A percentile compares a stretch with the other conserved stretches of the same genome.
Conservation (phyloP, 345 rosid genomes). For the Heritiera littoralis region DNA sequence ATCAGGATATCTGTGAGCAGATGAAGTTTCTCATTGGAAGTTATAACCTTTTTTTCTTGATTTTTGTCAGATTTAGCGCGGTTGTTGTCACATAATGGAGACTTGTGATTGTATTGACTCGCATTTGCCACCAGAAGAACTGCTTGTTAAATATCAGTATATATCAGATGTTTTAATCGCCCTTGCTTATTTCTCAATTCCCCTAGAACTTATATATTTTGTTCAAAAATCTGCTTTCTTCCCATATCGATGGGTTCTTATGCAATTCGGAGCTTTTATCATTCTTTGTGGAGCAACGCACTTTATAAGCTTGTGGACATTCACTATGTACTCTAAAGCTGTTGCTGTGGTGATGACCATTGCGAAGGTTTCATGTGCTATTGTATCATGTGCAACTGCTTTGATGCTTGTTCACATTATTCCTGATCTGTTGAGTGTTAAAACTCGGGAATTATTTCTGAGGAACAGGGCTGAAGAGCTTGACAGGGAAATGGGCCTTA, state of each 20-base stretch:
- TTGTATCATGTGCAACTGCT: slow-evolving; percentile 88
- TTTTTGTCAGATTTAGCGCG: slow-evolving; percentile 25
- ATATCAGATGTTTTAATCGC: slow-evolving; percentile 88
- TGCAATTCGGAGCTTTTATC: slow-evolving; percentile 96
- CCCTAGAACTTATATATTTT: slow-evolving; percentile 81
- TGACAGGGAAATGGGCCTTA: slow-evolving; percentile 86
- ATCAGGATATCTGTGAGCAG: background rate
- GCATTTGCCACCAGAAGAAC: slow-evolving; percentile 72
- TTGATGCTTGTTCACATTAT: slow-evolving; percentile 90
- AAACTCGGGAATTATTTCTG: slow-evolving; percentile 74
- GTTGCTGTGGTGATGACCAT: slow-evolving; percentile 83
- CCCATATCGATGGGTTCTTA: slow-evolving; percentile 95
- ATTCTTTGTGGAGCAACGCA: slow-evolving; percentile 96
- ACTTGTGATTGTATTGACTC: slow-evolving; percentile 83
- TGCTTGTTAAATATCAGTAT: slow-evolving; percentile 84
- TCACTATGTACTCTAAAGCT: slow-evolving; percentile 70
- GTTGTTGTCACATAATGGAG: slow-evolving; percentile 49
- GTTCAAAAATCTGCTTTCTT: slow-evolving; percentile 87
- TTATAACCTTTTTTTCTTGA: background rate
- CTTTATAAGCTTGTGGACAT: slow-evolving; percentile 87
- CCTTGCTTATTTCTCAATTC: slow-evolving; percentile 91
- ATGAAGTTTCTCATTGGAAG: background rate
- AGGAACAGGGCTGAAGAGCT: slow-evolving; percentile 88
- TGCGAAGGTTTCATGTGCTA: slow-evolving; percentile 80
- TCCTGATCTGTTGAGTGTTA: slow-evolving; percentile 81